Conservation (phyloP, 129 eudicot species). For the Saposhnikovia divaricata region DNA sequence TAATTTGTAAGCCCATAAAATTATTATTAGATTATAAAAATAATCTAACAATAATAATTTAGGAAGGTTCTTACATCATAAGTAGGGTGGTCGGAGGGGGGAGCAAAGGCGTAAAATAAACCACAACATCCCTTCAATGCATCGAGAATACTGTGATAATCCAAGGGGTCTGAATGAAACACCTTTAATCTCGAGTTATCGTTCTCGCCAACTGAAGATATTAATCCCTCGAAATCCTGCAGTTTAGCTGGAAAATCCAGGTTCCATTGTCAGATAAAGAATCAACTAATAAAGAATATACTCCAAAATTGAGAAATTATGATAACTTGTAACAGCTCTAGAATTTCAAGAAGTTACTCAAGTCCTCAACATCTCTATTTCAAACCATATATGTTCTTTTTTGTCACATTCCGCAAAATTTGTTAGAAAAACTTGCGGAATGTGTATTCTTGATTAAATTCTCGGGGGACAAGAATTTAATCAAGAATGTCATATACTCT, state of each 20-base stretch:
- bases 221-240: constrained; percentile 25
- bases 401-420: neutral
- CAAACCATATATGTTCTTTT: too few relatives aligned
- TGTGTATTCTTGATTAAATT: too few relatives aligned
- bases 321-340: neutral
- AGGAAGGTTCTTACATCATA: constrained; percentile 44
- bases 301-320: neutral
- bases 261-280: neutral
- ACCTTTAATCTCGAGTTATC: constrained; percentile 33
- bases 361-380: too few relatives aligned
- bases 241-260: constrained; percentile 31
- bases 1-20: too few relatives aligned
- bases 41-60: too few relatives aligned
- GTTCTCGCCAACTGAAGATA: neutral
- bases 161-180: constrained; percentile 63
- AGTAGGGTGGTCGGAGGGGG: constrained; percentile 56
- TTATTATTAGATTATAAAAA: too few relatives aligned
- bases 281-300: neutral
- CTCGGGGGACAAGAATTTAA: neutral
- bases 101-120: constrained; percentile 77
- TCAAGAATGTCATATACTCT: neutral
- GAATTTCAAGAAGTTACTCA: neutral
- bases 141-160: constrained; percentile 70
- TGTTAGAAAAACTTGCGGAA: neutral
- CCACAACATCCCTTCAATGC: constrained; percentile 79